A percentile compares a stretch with the other conserved stretches of the same genome.
Conservation (phyloP, 805 yeast species). For the Schwanniomyces polymorphus region DNA sequence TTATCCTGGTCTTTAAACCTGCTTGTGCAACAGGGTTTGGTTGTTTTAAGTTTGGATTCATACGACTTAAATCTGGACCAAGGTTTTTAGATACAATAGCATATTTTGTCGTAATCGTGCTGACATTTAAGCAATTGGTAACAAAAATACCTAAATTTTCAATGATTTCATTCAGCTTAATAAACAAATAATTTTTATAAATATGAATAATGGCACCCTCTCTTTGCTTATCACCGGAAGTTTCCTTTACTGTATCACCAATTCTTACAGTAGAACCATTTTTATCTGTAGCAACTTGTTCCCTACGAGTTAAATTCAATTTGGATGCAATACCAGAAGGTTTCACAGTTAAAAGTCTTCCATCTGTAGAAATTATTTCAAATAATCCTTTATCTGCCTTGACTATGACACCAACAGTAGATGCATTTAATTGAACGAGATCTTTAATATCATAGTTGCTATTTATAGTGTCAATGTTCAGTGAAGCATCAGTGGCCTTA, state of each 20-base stretch:
- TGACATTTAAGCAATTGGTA: constrained; percentile 69
- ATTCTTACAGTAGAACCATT: constrained; percentile 81
- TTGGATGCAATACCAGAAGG: constrained; percentile 85
- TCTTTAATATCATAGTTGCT: constrained; percentile 87
- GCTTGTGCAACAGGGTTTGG: constrained; percentile 50
- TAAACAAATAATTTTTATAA: constrained; percentile 74
- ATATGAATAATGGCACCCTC: constrained; percentile 88
- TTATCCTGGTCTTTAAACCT: constrained; percentile 48
- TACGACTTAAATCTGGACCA: constrained; percentile 69
- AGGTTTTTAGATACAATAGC: constrained; percentile 56
- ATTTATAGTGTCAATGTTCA: constrained; percentile 53
- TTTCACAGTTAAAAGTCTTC: constrained; percentile 65
- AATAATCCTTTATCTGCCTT: constrained; percentile 87
- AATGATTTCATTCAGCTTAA: constrained; percentile 72
- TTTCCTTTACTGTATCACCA: constrained; percentile 91
- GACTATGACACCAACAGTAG: constrained; percentile 84
- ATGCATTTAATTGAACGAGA: constrained; percentile 82
- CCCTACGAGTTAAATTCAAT: constrained; percentile 60
- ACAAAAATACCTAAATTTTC: constrained; percentile 94
- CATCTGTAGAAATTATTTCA: constrained; percentile 78
- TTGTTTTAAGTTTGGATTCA: constrained; percentile 80
- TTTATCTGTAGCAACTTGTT: constrained; percentile 82
- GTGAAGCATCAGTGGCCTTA: constrained; percentile 84
- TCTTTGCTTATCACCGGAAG: constrained; percentile 63
- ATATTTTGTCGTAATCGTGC: constrained; percentile 83